Evolutionary conservation across 768 basidiomycete genomes (phyloP), one percentile per base, ranked within the genome.

Genomic region (Suillus fuscotomentosus): DNA sequence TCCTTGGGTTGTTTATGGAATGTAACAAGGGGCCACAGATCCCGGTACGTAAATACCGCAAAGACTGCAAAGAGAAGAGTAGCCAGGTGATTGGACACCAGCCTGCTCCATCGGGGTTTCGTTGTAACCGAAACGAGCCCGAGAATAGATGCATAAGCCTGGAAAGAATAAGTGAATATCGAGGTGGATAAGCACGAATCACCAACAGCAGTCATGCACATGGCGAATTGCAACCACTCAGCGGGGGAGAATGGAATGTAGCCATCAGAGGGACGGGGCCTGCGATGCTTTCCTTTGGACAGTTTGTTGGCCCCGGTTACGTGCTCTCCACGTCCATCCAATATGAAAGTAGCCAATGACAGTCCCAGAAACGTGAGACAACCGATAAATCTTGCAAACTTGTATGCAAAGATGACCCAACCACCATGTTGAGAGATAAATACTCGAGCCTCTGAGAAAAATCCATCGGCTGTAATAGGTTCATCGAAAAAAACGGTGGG

Each of bases 11-110:
- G 42, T 27, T 80, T 74, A n/a, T 77, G 79, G 72, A 78, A 88
- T 0, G 87, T 89, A 17, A 80, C 75, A 10, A 89, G 69, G 14
- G 89, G 89, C 71, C 80, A 88, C 8, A 90, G 59, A 69, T 86
- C 83, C n/a, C 88, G 82, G 68, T 86, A 87, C 41, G 76, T 74
- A 68, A 82, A 89, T 9, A 87, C 78, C 11, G 68, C 67, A 70
- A 85, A 84, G 5, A 77, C 77, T 34, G 77, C 73, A n/a, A 86
- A 67, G 11, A 88, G 73, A 1, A 89, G 68, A 22, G 76, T 70
- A 63, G 80, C 80, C 66, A 86, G 73, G 69, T 89, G 88, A 13
- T 42, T 62, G 27, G 61, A 62, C 27, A 72, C 70, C 20, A 74
- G 69, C 10, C 69, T 63, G 39, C 76, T 77, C 60, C 77, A 71